A percentile compares a stretch with the other conserved stretches of the same genome.
These are phyloP conservation scores for Colletotrichum godetiae DNA, from an alignment of 2,329 filamentous ascomycete species.

Conservation along the genomic window DNA sequence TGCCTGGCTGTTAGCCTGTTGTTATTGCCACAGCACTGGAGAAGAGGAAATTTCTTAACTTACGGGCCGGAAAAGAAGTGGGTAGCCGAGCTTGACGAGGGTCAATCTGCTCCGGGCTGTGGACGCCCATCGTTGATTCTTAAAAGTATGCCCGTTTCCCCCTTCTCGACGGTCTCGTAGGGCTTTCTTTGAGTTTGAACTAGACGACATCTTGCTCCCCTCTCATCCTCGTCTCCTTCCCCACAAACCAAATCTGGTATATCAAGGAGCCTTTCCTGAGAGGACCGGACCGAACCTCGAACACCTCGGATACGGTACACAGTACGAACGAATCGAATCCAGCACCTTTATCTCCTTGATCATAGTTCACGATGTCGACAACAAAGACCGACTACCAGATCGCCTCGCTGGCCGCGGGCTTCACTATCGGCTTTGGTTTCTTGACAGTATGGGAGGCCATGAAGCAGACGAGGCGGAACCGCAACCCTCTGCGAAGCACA, in stretches of 20 bases:
- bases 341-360: too few relatives aligned
- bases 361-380: constrained; percentile 21
- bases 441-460: constrained; percentile 53
- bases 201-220: not conserved
- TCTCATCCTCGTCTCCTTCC: not conserved
- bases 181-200: not conserved
- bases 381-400: constrained; percentile 42
- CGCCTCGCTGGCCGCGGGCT: constrained; percentile 45
- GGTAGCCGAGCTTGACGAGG: not conserved
- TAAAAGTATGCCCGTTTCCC: not conserved
- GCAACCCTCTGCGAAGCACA: constrained; percentile 45
- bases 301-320: not conserved
- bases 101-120: not conserved
- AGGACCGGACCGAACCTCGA: not conserved
- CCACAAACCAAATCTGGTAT: not conserved
- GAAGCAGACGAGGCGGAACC: constrained; percentile 53
- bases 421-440: constrained; percentile 54
- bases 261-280: not conserved
- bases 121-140: not conserved
- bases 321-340: not conserved
- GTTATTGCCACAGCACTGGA: constrained; percentile 1
- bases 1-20: not conserved
- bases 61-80: not conserved
- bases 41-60: not conserved
- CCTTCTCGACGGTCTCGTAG: not conserved